These are phyloP conservation scores for Cladosporium sp. DNA, from an alignment of 2,329 filamentous ascomycete species.

Conservation along the genomic window DNA sequence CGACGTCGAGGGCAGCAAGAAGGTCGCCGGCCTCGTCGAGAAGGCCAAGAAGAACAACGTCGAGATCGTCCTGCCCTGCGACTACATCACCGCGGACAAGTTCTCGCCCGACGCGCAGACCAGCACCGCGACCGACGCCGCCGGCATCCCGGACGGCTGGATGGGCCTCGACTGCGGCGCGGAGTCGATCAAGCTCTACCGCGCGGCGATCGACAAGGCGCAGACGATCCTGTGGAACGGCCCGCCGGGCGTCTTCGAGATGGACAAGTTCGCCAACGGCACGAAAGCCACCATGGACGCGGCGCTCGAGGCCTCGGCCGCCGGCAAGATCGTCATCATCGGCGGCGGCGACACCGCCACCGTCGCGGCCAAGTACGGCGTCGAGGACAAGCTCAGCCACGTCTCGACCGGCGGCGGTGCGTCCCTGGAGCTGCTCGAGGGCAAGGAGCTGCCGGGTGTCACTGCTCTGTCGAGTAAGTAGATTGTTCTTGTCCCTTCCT, in stretches of 20 bases:
- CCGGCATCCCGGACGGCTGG: constrained; percentile 93
- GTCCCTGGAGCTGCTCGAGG: constrained; percentile 91
- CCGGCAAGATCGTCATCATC: constrained; percentile 94
- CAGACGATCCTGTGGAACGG: constrained; percentile 99
- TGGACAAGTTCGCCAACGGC: constrained; percentile 85
- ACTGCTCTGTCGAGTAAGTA: constrained; percentile 74
- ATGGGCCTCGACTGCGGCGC: constrained; percentile 94
- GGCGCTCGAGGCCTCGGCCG: constrained; percentile 71
- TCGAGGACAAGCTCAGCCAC: constrained; percentile 95
- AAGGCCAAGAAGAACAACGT: constrained; percentile 97
- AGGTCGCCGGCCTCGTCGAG: constrained; percentile 75
- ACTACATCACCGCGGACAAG: constrained; percentile 95
- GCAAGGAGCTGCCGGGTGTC: constrained; percentile 94
- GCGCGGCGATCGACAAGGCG: constrained; percentile 76
- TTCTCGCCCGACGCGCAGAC: constrained; percentile 79
- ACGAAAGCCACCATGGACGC: constrained; percentile 91
- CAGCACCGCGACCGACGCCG: constrained; percentile 74
- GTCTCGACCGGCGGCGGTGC: constrained; percentile 96
- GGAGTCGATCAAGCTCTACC: constrained; percentile 82
- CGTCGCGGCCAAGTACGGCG: constrained; percentile 93
- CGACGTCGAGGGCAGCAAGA: constrained; percentile 90
- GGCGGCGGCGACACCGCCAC: constrained; percentile 97
- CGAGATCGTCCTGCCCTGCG: constrained; percentile 86
- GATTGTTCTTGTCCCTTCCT: background rate
- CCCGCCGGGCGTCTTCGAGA: constrained; percentile 93